A percentile compares a stretch with the other conserved stretches of the same genome.
Conservation (phyloP, 805 yeast species). For the Cyberlindnera suaveolens region DNA sequence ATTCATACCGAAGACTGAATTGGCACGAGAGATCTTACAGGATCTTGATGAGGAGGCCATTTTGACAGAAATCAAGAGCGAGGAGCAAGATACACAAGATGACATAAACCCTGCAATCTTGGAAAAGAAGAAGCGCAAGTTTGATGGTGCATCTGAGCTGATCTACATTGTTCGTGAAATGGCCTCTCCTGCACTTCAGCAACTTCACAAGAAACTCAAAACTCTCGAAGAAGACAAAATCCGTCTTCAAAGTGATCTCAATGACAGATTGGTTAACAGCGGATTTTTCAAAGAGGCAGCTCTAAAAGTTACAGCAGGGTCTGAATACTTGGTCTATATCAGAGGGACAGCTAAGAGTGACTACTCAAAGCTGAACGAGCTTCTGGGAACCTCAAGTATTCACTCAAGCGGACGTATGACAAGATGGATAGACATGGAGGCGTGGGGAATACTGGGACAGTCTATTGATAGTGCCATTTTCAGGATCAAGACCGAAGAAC, state of each 20-base stretch:
- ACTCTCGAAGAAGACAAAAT: conserved; percentile 3
- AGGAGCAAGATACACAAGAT: conserved; percentile 14
- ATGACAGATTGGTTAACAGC: conserved; percentile 14
- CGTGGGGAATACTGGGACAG: conserved; percentile 50
- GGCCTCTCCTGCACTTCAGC: conserved; percentile 5
- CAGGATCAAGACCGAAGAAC: conserved; percentile 51
- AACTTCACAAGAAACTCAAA: conserved; percentile 4
- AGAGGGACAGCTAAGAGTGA: conserved; percentile 21
- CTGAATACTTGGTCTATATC: conserved; percentile 44
- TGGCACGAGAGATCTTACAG: conserved; percentile 37
- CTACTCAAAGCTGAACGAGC: conserved; percentile 2
- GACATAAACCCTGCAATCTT: conserved; percentile 8
- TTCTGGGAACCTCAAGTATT: conserved; percentile 22
- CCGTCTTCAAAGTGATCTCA: conserved; percentile 1
- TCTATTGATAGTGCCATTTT: conserved; percentile 38
- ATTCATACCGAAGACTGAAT: conserved; percentile 29
- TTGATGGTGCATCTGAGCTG: background rate
- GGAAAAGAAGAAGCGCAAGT: conserved; percentile 1
- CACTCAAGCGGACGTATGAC: conserved; percentile 37
- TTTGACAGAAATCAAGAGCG: conserved; percentile 15
- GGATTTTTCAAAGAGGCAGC: conserved; percentile 26
- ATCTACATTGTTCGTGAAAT: conserved; percentile 6
- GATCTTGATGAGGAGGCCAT: conserved; percentile 36
- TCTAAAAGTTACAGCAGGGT: conserved; percentile 35
- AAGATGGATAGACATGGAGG: conserved; percentile 37